Base-by-base conservation (phyloP, 768 basidiomycete genomes). In the Suillus lakei region DNA sequence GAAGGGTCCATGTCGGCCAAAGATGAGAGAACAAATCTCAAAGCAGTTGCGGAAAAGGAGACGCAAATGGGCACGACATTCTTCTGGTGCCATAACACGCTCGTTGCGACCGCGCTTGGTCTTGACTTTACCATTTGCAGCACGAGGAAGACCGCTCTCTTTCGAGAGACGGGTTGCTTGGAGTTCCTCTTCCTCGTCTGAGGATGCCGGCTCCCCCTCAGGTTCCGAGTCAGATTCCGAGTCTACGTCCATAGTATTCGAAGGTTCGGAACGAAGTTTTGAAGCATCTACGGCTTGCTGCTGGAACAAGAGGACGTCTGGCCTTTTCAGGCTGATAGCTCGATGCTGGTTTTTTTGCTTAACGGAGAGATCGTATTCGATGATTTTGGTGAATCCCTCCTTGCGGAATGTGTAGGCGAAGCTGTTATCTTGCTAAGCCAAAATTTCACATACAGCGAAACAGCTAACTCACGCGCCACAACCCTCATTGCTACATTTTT, bases 1-100 rank as follows among this genome's bases (percentile, higher is more conserved):
- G 69, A 92, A 91, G 7, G 91, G 89, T 8, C 98, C 96, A 75
- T 99, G 97, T 41, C 95, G 89, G 39, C 96, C 96, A 75, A 93
- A 99, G 39, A 99, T 83, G 60, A 99, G 83, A 1, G 91, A 87
- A 74, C 93, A 95, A 70, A 96, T 87, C n/a, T 86, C 81, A 0
- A 83, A 73, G 73, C 98, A 96, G 70, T 95, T 96, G 48, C 77
- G 74, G 80, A 99, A 99, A 41, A 99, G 84, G 46, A 89, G 86
- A 51, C 96, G 91, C 48, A 99, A 85, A 77, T 99, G 98, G 16
- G 93, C 94, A 59, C 96, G 91, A 71, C 94, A 96, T 80, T 99
- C 98, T 72, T 93, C 93, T 23, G 96, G 88, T 6, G 94, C 83
- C 72, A 99, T 81, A 44, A 98, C 90, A 51, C 97, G 91, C 79